These are phyloP conservation scores for Pleurotus ostreatus DNA, from an alignment of 768 basidiomycete genomes.

Conservation along the genomic window DNA sequence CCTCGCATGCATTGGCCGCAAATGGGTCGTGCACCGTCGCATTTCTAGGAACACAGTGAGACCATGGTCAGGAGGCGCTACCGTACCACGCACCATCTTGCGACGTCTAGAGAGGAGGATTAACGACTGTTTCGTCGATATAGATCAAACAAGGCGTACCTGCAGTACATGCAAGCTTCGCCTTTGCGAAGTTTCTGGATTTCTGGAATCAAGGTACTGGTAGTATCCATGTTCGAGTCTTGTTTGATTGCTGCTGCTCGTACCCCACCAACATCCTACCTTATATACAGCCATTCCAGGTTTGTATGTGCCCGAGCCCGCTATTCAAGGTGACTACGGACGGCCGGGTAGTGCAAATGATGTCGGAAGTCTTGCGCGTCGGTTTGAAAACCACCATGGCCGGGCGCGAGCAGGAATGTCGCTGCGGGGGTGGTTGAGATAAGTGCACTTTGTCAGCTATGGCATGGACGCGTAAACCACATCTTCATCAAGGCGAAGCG, in stretches of 20 bases:
- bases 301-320: no score
- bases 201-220: background rate
- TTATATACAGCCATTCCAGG: background rate
- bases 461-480: no score
- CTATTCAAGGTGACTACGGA: background rate
- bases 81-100: background rate
- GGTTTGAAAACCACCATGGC: no score
- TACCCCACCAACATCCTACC: background rate
- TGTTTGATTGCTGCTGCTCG: background rate
- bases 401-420: no score
- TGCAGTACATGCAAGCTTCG: slow-evolving; percentile 8
- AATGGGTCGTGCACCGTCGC: slow-evolving; percentile 49
- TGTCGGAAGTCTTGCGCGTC: background rate
- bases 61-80: background rate
- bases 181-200: slow-evolving; percentile 2
- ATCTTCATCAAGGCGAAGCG: no score
- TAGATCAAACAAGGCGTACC: background rate
- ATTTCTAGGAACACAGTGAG: slow-evolving; percentile 32
- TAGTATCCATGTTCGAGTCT: background rate
- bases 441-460: no score
- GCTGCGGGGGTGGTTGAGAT: no score
- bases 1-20: slow-evolving; percentile 49
- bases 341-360: background rate
- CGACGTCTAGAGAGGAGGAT: background rate
- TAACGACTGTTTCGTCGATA: no score